Evolutionary conservation across 805 yeast genomes (phyloP), one percentile per base, ranked within the genome.

Genomic region (Ogataea naganishii): DNA sequence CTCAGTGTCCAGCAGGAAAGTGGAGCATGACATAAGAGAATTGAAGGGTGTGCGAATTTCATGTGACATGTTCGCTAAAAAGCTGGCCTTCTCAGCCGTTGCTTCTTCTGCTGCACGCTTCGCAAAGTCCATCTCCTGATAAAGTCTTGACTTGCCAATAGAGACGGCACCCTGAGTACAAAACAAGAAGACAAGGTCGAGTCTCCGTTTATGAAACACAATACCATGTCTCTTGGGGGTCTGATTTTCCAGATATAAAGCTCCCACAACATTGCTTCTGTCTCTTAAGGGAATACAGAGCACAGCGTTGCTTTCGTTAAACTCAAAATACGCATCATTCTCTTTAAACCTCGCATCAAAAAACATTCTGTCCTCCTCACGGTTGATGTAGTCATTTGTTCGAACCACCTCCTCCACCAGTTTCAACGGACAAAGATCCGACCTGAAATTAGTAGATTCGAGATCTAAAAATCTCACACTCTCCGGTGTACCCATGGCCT

Each of bases 11-110:
- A 69, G 47, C 32, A 70, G 51, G 37, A 69, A 63, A 3, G 68
- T 60, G 3, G 69, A 59, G 44, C 70, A 66, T 12, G 70, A 64
- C 33, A 67, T 50, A 19, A 66, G 52, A 3, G 71, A 66, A 40
- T 71, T 70, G 48, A 69, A 69, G 1, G 76, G 76, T 2, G 76
- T 69, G 29, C 76, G 50, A 28, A 69, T 69, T 38, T 69, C 76
- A 40, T 69, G 76, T 2, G 75, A 69, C 76, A 69, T 69, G 37
- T 69, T 70, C 6, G 65, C 66, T 34, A 69, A 43, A 42, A 69
- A 69, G 30, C 69, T 66, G 4, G 75, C 70, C 47, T 68, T 69
- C 41, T 66, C 72, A 5, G 68, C 67, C 2, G 72, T 67, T 4
- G 74, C 73, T 30, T 64, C 71, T 36, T 67, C 73, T 2, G 74